Percentiles rank a stretch among this genome's conserved stretches.
phyloP scores from a whole-genome alignment of 257 asterid genomes.

The Nicotiana paniculata region DNA sequence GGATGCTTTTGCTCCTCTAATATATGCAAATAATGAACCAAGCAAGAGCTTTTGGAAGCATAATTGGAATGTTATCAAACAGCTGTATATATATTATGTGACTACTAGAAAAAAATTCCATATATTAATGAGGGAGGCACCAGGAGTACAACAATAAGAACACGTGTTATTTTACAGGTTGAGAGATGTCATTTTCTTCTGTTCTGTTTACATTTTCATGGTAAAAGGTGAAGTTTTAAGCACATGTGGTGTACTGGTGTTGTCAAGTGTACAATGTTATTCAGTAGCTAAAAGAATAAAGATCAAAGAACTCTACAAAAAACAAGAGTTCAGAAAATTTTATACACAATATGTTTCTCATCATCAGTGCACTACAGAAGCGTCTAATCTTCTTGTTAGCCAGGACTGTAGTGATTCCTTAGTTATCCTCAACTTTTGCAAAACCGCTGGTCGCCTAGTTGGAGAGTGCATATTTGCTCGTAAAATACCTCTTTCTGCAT shows the following conservation, averaged over 20 bases:
- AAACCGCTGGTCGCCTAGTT: conserved; percentile 64
- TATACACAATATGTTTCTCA: background rate
- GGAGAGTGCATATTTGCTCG: conserved; percentile 31
- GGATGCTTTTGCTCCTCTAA: background rate
- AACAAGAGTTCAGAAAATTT: background rate
- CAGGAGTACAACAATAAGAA: background rate
- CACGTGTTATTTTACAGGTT: background rate
- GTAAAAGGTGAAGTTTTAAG: background rate
- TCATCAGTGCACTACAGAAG: conserved; percentile 5
- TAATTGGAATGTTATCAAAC: background rate
- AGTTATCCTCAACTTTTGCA: conserved; percentile 56
- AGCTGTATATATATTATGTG: background rate
- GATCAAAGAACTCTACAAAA: conserved; percentile 22
- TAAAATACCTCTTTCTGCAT: conserved; percentile 14
- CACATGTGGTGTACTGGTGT: background rate
- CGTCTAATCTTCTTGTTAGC: conserved; percentile 42
- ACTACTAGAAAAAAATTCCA: background rate
- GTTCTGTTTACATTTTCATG: background rate
- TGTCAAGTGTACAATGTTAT: background rate
- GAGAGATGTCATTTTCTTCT: background rate
- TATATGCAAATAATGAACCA: background rate
- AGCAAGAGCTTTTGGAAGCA: background rate
- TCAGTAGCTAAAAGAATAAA: conserved; percentile 12
- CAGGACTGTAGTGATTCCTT: conserved; percentile 58
- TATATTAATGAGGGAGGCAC: background rate